phyloP scores from a whole-genome alignment of 2,329 filamentous ascomycete species.

The Endothia cerciana region DNA sequence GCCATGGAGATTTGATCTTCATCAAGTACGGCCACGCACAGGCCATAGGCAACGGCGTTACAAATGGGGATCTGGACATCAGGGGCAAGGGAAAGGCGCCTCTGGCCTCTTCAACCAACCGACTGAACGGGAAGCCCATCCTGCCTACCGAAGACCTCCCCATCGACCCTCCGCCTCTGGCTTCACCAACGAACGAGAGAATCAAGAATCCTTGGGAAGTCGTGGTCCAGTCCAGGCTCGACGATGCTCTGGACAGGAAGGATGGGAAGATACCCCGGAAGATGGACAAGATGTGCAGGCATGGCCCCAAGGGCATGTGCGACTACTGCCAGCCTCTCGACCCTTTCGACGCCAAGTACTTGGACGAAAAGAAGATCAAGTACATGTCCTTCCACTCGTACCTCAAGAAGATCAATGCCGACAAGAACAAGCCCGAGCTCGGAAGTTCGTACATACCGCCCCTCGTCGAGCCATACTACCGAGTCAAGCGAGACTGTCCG shows the following conservation, averaged over 20 bases:
- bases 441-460: conserved; percentile 96
- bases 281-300: conserved; percentile 89
- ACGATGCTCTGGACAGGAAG: conserved; percentile 82
- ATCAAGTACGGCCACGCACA: conserved; percentile 72
- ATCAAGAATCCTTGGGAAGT: conserved; percentile 93
- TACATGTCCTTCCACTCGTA: conserved; percentile 96
- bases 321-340: conserved; percentile 98
- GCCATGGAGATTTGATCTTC: conserved; percentile 91
- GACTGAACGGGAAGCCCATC: conserved; percentile 79
- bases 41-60: conserved; percentile 42
- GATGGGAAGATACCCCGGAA: conserved; percentile 86
- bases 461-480: conserved; percentile 88
- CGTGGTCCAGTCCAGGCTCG: conserved; percentile 83
- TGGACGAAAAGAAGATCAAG: conserved; percentile 97
- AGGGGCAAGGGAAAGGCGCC: conserved; percentile 31
- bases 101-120: conserved; percentile 56
- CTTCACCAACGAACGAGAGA: conserved; percentile 59
- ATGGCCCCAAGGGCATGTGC: conserved; percentile 97
- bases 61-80: conserved; percentile 43
- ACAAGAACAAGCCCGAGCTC: conserved; percentile 93
- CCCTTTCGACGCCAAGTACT: conserved; percentile 86
- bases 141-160: conserved; percentile 69
- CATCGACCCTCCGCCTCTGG: conserved; percentile 61
- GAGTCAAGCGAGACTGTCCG: conserved; percentile 86
- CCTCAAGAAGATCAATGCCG: conserved; percentile 90